Evolutionary conservation across 352 stramenopile genomes (phyloP).

Genomic region (Globisporangium uncinulatum): DNA sequence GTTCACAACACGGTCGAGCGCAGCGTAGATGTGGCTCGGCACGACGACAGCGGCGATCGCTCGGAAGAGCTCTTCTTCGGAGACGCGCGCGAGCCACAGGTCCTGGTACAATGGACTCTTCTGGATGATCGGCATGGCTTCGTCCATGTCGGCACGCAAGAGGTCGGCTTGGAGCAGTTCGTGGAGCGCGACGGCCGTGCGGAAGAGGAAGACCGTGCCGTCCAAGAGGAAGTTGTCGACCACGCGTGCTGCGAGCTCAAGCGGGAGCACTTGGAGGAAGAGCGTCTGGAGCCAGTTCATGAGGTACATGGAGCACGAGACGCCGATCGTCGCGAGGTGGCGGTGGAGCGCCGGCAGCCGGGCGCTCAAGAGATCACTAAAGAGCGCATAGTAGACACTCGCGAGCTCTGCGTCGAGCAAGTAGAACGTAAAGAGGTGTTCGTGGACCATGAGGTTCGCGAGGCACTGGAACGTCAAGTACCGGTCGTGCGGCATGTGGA

Average conservation of each 20-base stretch:
- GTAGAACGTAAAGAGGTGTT: constrained; percentile 88
- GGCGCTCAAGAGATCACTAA: constrained; percentile 57
- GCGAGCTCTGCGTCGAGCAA: constrained; percentile 75
- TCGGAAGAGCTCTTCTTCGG: constrained; percentile 68
- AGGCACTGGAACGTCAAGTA: constrained; percentile 84
- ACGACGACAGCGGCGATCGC: constrained; percentile 56
- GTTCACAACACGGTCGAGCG: constrained; percentile 71
- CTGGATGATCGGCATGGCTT: constrained; percentile 69
- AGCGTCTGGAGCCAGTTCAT: constrained; percentile 89
- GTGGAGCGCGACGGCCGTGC: constrained; percentile 76
- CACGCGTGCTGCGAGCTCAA: constrained; percentile 67
- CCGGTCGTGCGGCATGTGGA: constrained; percentile 81
- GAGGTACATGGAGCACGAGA: constrained; percentile 77
- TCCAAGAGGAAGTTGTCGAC: constrained; percentile 85
- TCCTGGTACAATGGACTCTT: constrained; percentile 60
- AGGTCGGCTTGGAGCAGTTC: constrained; percentile 54
- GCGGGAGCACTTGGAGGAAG: constrained; percentile 75
- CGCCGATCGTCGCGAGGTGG: constrained; percentile 51
- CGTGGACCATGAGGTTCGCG: constrained; percentile 83
- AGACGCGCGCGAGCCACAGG: constrained; percentile 45
- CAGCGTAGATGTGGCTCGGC: constrained; percentile 59
- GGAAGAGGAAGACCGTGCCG: constrained; percentile 81
- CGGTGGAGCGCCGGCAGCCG: constrained; percentile 42
- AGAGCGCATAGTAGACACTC: constrained; percentile 77
- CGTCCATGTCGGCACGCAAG: constrained; percentile 60